Base-by-base conservation (phyloP, 805 yeast genomes). In the Kuraishia floccosa region DNA sequence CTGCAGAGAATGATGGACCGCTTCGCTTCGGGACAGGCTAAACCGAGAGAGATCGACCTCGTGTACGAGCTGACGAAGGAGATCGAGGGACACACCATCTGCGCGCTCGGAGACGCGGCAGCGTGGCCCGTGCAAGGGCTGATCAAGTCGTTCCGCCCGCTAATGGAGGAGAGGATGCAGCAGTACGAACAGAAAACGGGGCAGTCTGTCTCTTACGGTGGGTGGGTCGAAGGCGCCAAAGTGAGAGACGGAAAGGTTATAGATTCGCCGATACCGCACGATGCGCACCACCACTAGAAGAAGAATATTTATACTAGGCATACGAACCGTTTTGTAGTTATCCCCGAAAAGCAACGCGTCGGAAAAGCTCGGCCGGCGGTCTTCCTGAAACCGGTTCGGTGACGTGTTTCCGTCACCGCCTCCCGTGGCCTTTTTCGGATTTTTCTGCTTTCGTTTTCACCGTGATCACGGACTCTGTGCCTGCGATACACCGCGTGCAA, bases 81-180 rank as follows among this genome's bases (percentile, higher is more conserved):
- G 54, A 74, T 83, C 44, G 94, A 84, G 59, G 94, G 93, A 30
- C 94, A 84, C 59, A 82, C 94, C 31, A 83, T 83, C 48, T 83
- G 94, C 63, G 94, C 93, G 20, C 66, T 83, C 49, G 94, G 94
- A 36, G 94, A 83, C 50, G 94, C 94, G 21, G 85, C 93, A 35
- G 86, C 91, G 19, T 83, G 94, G 94, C 94, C 94, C 27, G 70
- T 84, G 39, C 94, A 84, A 60, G 94, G 94, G 35, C 69, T 83
- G 42, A 80, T 84, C 45, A 77, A 79, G 55, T 77, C 81, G 41
- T 83, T 84, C 70, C 72, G 84, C 54, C 94, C 94, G 11, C 72
- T 74, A 41, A 74, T 83, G 69, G 76, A 75, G 46, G 83, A 76
- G 38, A 73, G 87, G 60, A 76, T 84, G 49, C 63, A 70, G 39